phyloP scores from a whole-genome alignment of 192 early-diverging fungal species.

The Coemansia sp. region DNA sequence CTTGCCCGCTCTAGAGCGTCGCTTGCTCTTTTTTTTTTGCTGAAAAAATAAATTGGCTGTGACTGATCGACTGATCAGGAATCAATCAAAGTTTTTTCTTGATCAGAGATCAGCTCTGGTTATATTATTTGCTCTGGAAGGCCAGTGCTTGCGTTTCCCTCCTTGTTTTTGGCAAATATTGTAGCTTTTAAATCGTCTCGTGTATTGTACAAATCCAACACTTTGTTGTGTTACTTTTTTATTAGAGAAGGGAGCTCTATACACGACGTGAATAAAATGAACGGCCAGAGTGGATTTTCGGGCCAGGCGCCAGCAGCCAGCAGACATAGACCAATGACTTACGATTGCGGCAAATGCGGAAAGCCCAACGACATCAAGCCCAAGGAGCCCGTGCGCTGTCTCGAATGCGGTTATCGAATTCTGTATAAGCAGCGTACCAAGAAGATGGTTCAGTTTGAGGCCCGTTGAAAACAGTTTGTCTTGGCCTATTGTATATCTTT shows the following conservation, averaged over 20 bases:
- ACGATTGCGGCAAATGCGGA: conserved; percentile 68
- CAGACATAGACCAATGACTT: conserved; percentile 18
- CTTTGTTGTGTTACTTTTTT: background rate
- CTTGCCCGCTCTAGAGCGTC: too few species aligned
- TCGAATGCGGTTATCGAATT: conserved; percentile 93
- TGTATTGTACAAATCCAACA: background rate
- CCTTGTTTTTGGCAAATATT: background rate
- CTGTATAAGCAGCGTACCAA: conserved; percentile 96
- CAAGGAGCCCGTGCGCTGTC: conserved; percentile 93
- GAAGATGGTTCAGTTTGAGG: conserved; percentile 96
- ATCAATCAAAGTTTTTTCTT: conserved; percentile 17
- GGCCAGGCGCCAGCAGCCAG: conserved; percentile 4
- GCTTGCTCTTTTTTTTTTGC: too few species aligned
- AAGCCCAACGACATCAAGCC: conserved; percentile 89
- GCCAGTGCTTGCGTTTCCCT: background rate
- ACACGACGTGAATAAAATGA: background rate
- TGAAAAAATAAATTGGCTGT: background rate
- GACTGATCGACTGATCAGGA: background rate
- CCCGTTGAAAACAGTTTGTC: conserved; percentile 61
- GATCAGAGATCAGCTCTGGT: background rate
- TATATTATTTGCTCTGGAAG: background rate
- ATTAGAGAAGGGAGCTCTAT: background rate
- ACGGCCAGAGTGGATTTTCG: conserved; percentile 5
- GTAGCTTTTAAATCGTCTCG: background rate
- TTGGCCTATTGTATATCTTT: too few species aligned